Conservation (phyloP, 805 yeast genomes). For the Lipomyces yamadae region DNA sequence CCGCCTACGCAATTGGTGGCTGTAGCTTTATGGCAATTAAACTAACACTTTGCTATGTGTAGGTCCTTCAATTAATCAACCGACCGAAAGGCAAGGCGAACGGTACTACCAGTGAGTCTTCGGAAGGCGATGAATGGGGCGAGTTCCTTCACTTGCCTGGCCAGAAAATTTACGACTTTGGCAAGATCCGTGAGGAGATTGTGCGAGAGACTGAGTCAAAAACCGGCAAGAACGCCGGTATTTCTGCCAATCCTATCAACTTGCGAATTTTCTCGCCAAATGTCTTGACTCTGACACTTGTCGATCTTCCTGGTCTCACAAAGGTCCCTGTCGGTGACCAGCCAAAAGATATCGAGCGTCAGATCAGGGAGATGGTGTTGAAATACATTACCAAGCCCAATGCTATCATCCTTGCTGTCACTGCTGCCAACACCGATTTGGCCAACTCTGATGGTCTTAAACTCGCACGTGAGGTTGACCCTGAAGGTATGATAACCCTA, state of each 20-base stretch:
- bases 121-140: constrained; percentile 82
- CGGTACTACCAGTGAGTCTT: constrained; percentile 35
- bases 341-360: constrained; percentile 94
- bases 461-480: constrained; percentile 96
- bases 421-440: constrained; percentile 94
- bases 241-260: constrained; percentile 90
- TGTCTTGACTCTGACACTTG: constrained; percentile 89
- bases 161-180: constrained; percentile 83
- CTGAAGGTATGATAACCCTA: constrained; percentile 63
- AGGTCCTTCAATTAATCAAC: constrained; percentile 71
- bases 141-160: constrained; percentile 93
- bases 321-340: constrained; percentile 99
- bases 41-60: not conserved
- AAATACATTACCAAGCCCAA: constrained; percentile 94
- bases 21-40: no score
- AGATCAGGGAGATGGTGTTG: constrained; percentile 89
- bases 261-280: constrained; percentile 92
- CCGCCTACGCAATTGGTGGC: no score
- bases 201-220: constrained; percentile 88
- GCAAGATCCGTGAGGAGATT: constrained; percentile 86
- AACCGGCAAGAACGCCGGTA: constrained; percentile 76
- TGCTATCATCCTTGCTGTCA: constrained; percentile 91
- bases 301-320: constrained; percentile 96
- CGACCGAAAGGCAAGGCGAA: constrained; percentile 48
- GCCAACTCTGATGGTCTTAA: constrained; percentile 97